A percentile compares a stretch with the other conserved stretches of the same genome.
phyloP scores from a whole-genome alignment of 352 stramenopile species.

The Pythium brachiatum region DNA sequence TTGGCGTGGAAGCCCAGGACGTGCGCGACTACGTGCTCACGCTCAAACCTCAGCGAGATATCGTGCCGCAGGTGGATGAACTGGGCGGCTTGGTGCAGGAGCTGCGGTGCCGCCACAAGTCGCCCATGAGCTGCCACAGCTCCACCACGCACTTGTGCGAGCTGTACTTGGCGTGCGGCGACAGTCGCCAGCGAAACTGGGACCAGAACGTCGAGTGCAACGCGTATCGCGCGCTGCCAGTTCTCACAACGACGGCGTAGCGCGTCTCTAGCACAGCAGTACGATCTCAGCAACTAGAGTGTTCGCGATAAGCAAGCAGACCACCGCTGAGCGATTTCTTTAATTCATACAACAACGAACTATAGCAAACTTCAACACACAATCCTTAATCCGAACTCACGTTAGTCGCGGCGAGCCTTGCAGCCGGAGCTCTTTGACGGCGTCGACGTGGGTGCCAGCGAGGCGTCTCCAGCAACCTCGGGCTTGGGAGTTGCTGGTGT shows the following conservation, averaged over 20 bases:
- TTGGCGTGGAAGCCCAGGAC: constrained; percentile 53
- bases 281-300: too few species aligned
- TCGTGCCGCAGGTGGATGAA: constrained; percentile 73
- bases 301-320: too few species aligned
- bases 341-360: not conserved
- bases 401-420: not conserved
- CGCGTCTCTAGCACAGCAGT: not conserved
- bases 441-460: not conserved
- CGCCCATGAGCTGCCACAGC: constrained; percentile 67
- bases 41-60: constrained; percentile 77
- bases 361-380: not conserved
- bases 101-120: constrained; percentile 68
- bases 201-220: constrained; percentile 53
- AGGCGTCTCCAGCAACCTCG: not conserved
- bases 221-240: constrained; percentile 31
- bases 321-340: constrained; percentile 1
- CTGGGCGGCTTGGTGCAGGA: constrained; percentile 77
- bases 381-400: not conserved
- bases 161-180: constrained; percentile 70
- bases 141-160: constrained; percentile 75
- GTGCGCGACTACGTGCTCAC: constrained; percentile 79
- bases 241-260: not conserved
- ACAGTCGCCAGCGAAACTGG: constrained; percentile 63
- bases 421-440: not conserved
- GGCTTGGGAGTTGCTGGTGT: not conserved